These are phyloP conservation scores for Fomes fomentarius DNA, from an alignment of 1,284 basidiomycete genomes.

Conservation along the genomic window DNA sequence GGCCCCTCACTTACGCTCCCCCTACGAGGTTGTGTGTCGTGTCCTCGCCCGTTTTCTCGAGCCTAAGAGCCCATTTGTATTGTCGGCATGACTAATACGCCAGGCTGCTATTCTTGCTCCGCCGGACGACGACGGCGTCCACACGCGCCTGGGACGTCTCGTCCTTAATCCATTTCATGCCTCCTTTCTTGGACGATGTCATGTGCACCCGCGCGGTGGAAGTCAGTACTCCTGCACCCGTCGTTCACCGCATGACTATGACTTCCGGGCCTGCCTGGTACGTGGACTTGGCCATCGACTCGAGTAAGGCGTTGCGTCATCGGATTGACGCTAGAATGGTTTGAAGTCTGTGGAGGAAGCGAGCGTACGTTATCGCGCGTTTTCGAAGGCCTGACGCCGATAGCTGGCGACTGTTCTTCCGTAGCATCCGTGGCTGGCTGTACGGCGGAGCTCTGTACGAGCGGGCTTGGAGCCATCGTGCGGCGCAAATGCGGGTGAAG, in stretches of 20 bases:
- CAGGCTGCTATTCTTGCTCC: not conserved
- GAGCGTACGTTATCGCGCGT: conserved; percentile 18
- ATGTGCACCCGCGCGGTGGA: not conserved
- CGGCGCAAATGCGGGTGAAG: not conserved
- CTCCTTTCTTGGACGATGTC: not conserved
- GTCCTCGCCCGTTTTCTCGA: no score
- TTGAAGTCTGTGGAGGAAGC: not conserved
- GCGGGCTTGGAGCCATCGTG: not conserved
- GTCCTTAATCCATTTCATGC: not conserved
- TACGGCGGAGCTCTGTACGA: no score
- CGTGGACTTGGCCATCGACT: no score
- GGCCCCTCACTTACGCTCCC: conserved; percentile 12
- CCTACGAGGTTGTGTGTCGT: conserved; percentile 11
- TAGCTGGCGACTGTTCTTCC: conserved; percentile 6
- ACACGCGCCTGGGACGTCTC: no score
- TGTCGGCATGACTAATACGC: not conserved
- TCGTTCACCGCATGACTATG: no score
- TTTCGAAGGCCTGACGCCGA: conserved; percentile 9
- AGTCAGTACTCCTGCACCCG: no score
- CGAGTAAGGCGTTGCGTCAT: conserved; percentile 5
- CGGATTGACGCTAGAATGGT: conserved; percentile 2
- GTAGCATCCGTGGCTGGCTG: no score
- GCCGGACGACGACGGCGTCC: not conserved
- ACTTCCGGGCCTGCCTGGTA: no score
- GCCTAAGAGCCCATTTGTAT: not conserved